Evolutionary conservation across 2,329 filamentous ascomycete genomes (phyloP).

Genomic region (Colletotrichum sp.): DNA sequence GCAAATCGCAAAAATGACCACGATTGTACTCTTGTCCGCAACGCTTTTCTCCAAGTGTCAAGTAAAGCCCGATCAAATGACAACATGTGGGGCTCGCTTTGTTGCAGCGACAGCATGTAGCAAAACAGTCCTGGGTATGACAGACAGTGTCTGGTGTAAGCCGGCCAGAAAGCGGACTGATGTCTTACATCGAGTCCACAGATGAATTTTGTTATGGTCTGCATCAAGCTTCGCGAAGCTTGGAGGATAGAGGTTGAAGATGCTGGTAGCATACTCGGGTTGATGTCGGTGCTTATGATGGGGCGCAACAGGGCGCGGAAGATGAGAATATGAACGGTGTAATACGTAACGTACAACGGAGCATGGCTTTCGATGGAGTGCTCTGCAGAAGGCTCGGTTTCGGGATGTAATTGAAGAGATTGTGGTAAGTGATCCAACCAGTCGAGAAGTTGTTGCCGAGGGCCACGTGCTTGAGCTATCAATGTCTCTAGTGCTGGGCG

Average conservation of each 20-base stretch:
- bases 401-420: not conserved
- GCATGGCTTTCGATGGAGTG: not conserved
- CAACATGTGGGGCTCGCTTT: not conserved
- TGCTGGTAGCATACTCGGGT: not conserved
- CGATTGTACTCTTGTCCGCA: not conserved
- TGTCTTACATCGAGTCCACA: not conserved
- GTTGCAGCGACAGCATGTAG: not conserved
- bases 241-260: not conserved
- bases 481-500: not conserved
- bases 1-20: not conserved
- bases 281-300: not conserved
- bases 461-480: not conserved
- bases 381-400: not conserved
- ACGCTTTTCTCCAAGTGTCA: not conserved
- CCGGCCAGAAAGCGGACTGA: not conserved
- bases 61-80: not conserved
- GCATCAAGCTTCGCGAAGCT: not conserved
- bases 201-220: not conserved
- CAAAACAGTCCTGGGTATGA: not conserved
- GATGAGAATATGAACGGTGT: not conserved
- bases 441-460: not conserved
- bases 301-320: not conserved
- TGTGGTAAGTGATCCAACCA: not conserved
- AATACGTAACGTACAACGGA: not conserved
- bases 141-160: not conserved